Evolutionary conservation across 1,139 yeast genomes (phyloP).

Genomic region (Hyphopichia burtonii): DNA sequence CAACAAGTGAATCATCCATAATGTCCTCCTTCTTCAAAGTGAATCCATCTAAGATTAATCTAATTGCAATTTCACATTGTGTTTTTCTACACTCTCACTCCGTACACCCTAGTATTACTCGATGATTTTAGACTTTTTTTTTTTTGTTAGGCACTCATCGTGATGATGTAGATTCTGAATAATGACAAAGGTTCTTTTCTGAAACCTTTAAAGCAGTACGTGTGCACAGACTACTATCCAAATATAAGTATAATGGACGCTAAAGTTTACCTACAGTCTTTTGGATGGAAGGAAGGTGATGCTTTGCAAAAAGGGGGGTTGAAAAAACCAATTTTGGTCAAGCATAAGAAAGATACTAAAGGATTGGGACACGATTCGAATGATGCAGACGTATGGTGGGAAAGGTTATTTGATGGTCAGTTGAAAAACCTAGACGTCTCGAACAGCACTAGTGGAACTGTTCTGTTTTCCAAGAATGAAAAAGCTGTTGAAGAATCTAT

Average conservation of each 20-base stretch:
- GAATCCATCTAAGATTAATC: no score
- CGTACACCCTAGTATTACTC: no score
- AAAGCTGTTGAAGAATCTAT: constrained; percentile 36
- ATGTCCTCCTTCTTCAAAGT: not conserved
- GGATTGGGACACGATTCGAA: constrained; percentile 77
- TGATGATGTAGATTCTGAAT: no score
- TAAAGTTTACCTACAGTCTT: constrained; percentile 65
- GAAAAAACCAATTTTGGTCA: constrained; percentile 80
- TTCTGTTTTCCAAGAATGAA: constrained; percentile 45
- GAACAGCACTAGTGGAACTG: constrained; percentile 21
- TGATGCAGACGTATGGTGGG: constrained; percentile 96
- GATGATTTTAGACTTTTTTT: no score
- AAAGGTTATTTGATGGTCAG: constrained; percentile 88
- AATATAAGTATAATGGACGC: constrained; percentile 59
- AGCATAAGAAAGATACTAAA: constrained; percentile 85
- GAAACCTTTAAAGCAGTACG: no score
- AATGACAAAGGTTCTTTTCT: no score
- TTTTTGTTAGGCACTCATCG: no score
- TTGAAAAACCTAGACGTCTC: constrained; percentile 72
- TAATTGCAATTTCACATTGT: no score
- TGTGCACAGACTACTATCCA: no score
- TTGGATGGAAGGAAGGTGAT: constrained; percentile 92
- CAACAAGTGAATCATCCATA: constrained; percentile 1
- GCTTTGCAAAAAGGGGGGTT: constrained; percentile 79
- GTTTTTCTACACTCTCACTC: no score